A percentile compares a stretch with the other conserved stretches of the same genome.
Evolutionary conservation across 345 rosid species (phyloP).

Genomic region (Populus nigra): DNA sequence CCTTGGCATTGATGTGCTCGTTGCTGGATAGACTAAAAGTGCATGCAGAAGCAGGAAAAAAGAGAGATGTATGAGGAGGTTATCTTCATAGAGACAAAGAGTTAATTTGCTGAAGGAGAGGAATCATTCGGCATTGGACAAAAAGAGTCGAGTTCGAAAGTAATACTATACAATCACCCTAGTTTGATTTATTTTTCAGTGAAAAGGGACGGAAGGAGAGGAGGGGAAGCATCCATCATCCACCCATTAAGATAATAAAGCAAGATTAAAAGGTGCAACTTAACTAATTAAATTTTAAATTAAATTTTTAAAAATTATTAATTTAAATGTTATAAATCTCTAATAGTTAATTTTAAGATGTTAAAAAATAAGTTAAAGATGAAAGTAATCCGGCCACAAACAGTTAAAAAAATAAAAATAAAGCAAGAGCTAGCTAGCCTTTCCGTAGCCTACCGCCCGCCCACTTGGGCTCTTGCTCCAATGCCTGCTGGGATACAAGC

Average conservation of each 20-base stretch:
- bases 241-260: conserved; percentile 33
- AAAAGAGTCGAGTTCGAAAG: conserved; percentile 5
- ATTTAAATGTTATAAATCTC: too few relatives aligned
- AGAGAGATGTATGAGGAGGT: too few relatives aligned
- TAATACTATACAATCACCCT: neutral
- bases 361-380: too few relatives aligned
- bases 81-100: neutral
- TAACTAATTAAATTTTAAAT: too few relatives aligned
- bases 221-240: conserved; percentile 6
- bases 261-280: neutral
- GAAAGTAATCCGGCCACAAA: too few relatives aligned
- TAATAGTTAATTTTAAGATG: too few relatives aligned
- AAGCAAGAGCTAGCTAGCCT: neutral
- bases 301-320: too few relatives aligned
- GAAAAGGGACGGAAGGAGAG: neutral
- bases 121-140: conserved; percentile 27
- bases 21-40: too few relatives aligned
- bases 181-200: neutral
- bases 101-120: conserved; percentile 12
- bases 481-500: conserved; percentile 3
- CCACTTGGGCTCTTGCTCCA: conserved; percentile 30
- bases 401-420: neutral
- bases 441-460: conserved; percentile 23
- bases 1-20: too few relatives aligned
- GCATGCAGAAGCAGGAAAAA: too few relatives aligned